Base-by-base conservation (phyloP, 106 monocot genomes). In the Amphibolis antarctica region DNA sequence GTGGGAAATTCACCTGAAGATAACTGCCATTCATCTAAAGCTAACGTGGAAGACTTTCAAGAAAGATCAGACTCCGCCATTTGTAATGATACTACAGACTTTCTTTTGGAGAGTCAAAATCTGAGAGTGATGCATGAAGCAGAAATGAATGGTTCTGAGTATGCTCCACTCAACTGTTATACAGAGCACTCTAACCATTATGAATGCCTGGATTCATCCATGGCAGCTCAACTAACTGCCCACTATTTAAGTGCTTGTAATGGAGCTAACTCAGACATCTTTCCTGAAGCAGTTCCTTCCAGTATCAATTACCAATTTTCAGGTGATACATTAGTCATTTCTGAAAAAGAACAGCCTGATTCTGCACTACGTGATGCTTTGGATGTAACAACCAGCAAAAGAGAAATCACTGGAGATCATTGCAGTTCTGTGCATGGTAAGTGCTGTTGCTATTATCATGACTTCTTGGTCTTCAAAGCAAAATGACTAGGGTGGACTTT, bases 401-500 rank as follows among this genome's bases (percentile, higher is more conserved):
- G 26, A 27, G 68, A 68, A 26, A 28, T 23, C 25, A 56, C 22
- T 28, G 46, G 58, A 63, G 36, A 5, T 31, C 36, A 52, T 42
- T 48, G 22, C 1, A 28, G 50, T 15, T 53, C 52, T 51, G 22
- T 44, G 14, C 53, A 28, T 51, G 71, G 71, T 71, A 18, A 11
- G 60, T 18, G 13, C 22, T 42, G 11, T 12, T 29, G 11, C 4
- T 29, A 50, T 60, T 20, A 21, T 13, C 17, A 11, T 53, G 31
- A 1, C 52, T 66, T 55, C 22, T 30, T 30, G 27, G 26, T 1
- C 26, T 28, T 27, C 5, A 15, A 57, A 23, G 4, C 57, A 57
- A 28, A 12, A 27, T 57, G 36, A 4, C 7, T 7, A 36, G 13
- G 14, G 28, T 14, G 5, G 28, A 14, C 46, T 46, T 14, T 46